These are phyloP conservation scores for Leishmania lainsoni DNA, from an alignment of 208 protist species.

Conservation along the genomic window DNA sequence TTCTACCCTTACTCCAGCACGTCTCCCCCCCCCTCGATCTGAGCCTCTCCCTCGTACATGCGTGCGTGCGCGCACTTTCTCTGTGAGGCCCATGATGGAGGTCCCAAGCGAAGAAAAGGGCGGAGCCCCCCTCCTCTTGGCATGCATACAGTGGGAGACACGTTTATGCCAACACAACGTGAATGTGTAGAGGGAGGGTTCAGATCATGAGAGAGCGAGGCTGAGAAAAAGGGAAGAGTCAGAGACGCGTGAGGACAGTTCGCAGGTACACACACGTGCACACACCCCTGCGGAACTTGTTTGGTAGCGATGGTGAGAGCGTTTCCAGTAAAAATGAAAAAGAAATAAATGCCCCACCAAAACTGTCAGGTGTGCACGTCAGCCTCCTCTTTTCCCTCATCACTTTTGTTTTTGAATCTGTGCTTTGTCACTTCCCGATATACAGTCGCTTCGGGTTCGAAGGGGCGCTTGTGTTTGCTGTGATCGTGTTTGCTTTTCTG, in stretches of 20 bases:
- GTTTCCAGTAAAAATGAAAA: neutral
- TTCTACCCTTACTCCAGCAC: neutral
- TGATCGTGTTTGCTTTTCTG: no score
- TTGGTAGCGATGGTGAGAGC: neutral
- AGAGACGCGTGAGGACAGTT: neutral
- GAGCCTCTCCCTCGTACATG: neutral
- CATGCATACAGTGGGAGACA: neutral
- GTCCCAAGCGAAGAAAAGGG: neutral
- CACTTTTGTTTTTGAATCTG: neutral
- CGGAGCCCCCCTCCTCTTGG: neutral
- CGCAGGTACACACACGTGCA: no score
- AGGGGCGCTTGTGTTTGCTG: neutral
- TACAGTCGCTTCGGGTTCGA: neutral
- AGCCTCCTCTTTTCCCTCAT: neutral
- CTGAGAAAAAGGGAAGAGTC: neutral
- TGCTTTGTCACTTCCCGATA: neutral
- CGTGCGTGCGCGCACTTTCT: neutral
- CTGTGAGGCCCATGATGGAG: neutral
- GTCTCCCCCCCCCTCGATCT: neutral
- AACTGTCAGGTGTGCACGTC: neutral
- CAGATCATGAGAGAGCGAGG: neutral
- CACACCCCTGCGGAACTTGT: neutral
- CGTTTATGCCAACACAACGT: neutral
- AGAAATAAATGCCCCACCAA: no score
- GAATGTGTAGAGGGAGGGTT: neutral